Conservation (phyloP, 78 protist species). For the Creolimax fragrantissima region DNA sequence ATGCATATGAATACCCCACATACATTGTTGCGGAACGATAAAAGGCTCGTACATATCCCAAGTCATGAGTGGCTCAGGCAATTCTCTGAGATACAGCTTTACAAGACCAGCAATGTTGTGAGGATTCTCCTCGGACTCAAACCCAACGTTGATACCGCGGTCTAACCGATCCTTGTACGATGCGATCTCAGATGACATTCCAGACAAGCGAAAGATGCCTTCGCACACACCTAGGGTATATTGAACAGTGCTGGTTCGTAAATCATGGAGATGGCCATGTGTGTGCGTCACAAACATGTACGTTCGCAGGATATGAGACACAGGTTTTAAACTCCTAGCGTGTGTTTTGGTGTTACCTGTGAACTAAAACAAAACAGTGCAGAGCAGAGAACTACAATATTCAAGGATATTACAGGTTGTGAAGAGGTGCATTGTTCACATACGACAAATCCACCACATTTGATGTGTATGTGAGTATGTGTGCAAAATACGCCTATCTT, state of each 20-base stretch:
- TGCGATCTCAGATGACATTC: not conserved
- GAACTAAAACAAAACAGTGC: not conserved
- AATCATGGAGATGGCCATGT: not conserved
- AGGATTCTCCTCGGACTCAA: not conserved
- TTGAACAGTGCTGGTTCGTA: not conserved
- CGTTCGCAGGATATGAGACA: not conserved
- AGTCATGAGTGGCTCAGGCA: conserved; percentile 13
- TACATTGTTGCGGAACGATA: not conserved
- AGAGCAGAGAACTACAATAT: not conserved
- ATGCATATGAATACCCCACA: too few relatives aligned
- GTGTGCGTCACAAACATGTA: not conserved
- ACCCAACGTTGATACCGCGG: not conserved
- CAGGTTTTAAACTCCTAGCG: not conserved
- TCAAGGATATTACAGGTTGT: too few relatives aligned
- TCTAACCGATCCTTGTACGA: not conserved
- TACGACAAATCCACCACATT: too few relatives aligned
- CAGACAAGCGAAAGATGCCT: not conserved
- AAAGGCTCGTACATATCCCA: not conserved
- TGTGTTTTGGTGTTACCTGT: not conserved
- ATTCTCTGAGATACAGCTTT: not conserved
- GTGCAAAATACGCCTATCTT: too few relatives aligned
- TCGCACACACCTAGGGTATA: not conserved
- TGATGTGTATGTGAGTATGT: too few relatives aligned
- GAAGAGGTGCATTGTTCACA: too few relatives aligned
- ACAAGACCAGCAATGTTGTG: not conserved